Base-by-base conservation (phyloP, 2,329 filamentous ascomycete genomes). In the Fusarium musae region DNA sequence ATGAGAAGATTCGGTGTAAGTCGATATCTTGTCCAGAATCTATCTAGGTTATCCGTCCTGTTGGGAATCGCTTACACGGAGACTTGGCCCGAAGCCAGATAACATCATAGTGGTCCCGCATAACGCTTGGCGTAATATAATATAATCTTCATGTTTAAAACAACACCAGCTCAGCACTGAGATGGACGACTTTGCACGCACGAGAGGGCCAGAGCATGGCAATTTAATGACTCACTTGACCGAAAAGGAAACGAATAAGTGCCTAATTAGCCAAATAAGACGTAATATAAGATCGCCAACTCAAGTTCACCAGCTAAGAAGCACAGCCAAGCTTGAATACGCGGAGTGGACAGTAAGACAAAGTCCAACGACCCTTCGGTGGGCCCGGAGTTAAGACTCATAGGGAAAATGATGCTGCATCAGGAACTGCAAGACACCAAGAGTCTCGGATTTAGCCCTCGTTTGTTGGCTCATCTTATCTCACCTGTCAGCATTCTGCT, bases 331-430 rank as follows among this genome's bases (percentile, higher is more conserved):
- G 65, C 40, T 57, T 28, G 58, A 44, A 59, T 47, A 63, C 49
- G 36, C 43, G 42, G 40, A 59, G 52, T 10, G 17, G 34, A 57
- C 46, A 67, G 71, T 72, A 63, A 73, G 65, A 77, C 50, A 32
- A 49, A 30, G 44, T 59, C 73, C 69, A 62, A 61, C 61, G 19
- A 37, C 65, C 72, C 59, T 47, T 63, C 73, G 71, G 73, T 47
- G 59, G 40, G 37, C 50, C 62, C 75, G 75, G 75, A 77, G 60
- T 76, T 77, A 75, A 75, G 72, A 39, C 46, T 53, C 10, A 52
- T 17, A 53, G 40, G 52, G 19, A 28, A 52, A 40, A 65, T 15
- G 23, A 58, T 34, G 37, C 44, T 53, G 40, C 34, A 69, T 37
- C 16, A 39, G 23, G 50, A n/a, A 49, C 23, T 23, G 43, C 28